Percentiles rank a stretch among this genome's conserved stretches.
phyloP scores from a whole-genome alignment of 2,329 filamentous ascomycete genomes.

The Tolypocladium cylindrosporum region DNA sequence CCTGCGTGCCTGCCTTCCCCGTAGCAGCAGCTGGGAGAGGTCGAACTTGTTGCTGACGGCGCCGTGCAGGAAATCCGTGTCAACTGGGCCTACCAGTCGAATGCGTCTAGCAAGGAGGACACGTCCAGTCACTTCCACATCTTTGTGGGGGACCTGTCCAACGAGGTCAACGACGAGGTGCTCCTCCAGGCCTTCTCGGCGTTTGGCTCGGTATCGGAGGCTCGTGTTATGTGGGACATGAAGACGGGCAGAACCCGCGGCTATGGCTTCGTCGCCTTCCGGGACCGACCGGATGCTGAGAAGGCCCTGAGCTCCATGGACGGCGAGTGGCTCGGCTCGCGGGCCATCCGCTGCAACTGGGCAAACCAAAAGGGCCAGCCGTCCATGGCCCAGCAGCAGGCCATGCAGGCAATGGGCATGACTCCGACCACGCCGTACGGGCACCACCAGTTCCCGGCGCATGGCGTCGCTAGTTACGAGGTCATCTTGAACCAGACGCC shows the following conservation, averaged over 20 bases:
- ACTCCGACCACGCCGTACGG: slow-evolving; percentile 93
- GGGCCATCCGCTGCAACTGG: slow-evolving; percentile 99
- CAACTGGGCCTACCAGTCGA: slow-evolving; percentile 99
- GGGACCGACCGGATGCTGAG: slow-evolving; percentile 86
- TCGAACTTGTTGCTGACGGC: slow-evolving; percentile 1
- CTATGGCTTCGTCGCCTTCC: slow-evolving; percentile 96
- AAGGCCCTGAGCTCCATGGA: slow-evolving; percentile 97
- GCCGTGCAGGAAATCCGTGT: slow-evolving; percentile 80
- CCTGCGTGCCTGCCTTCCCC: not conserved
- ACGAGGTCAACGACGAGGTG: slow-evolving; percentile 97
- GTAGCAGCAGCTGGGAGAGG: not conserved
- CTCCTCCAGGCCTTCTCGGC: slow-evolving; percentile 89
- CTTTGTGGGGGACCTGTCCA: slow-evolving; percentile 94
- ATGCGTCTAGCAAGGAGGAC: slow-evolving; percentile 88
- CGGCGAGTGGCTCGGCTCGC: slow-evolving; percentile 95
- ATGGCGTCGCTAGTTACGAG: slow-evolving; percentile 94
- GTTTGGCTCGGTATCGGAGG: slow-evolving; percentile 92
- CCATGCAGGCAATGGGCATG: slow-evolving; percentile 96
- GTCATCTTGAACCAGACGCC: slow-evolving; percentile 94
- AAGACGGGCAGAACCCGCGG: slow-evolving; percentile 96
- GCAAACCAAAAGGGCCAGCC: slow-evolving; percentile 99
- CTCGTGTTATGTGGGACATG: slow-evolving; percentile 99
- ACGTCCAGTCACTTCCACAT: slow-evolving; percentile 98
- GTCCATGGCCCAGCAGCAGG: slow-evolving; percentile 94
- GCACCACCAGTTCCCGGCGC: slow-evolving; percentile 94